phyloP scores from a whole-genome alignment of 768 basidiomycete species.

The Xerocomellus intermedius region DNA sequence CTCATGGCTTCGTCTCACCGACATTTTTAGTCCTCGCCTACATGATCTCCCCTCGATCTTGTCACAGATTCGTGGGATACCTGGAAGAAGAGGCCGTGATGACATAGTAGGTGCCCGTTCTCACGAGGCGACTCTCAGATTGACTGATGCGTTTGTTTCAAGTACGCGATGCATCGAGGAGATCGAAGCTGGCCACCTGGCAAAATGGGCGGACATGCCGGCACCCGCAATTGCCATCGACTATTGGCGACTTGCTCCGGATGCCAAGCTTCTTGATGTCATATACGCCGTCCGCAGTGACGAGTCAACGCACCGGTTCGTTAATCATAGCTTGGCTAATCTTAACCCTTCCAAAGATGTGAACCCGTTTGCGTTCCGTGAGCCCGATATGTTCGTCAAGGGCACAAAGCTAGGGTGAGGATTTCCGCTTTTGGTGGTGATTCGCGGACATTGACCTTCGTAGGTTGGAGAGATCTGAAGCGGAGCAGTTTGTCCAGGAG shows the following conservation, averaged over 20 bases:
- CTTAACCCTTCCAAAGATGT: conserved; percentile 73
- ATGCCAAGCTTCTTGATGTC: conserved; percentile 83
- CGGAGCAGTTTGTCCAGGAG: conserved; percentile 61
- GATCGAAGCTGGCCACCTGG: conserved; percentile 75
- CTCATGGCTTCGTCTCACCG: conserved; percentile 14
- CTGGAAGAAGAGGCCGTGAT: conserved; percentile 94
- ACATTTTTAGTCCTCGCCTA: conserved; percentile 64
- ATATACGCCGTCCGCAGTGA: conserved; percentile 91
- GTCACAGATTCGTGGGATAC: conserved; percentile 90
- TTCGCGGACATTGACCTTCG: conserved; percentile 18
- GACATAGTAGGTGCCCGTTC: conserved; percentile 67
- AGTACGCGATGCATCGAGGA: conserved; percentile 84
- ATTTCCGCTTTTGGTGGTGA: background rate
- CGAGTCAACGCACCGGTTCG: conserved; percentile 91
- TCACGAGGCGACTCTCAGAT: conserved; percentile 17
- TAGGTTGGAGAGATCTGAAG: conserved; percentile 68
- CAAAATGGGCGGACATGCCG: conserved; percentile 72
- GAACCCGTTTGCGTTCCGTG: conserved; percentile 86
- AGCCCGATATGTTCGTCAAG: conserved; percentile 84
- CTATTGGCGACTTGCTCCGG: conserved; percentile 79
- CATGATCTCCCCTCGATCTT: conserved; percentile 67
- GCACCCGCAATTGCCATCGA: conserved; percentile 92
- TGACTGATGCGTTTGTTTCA: conserved; percentile 13
- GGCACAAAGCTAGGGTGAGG: conserved; percentile 73
- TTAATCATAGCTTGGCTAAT: conserved; percentile 94